Evolutionary conservation across 2,329 filamentous ascomycete genomes (phyloP), one percentile per base, ranked within the genome.

Genomic region (Dactylellina haptotyla): DNA sequence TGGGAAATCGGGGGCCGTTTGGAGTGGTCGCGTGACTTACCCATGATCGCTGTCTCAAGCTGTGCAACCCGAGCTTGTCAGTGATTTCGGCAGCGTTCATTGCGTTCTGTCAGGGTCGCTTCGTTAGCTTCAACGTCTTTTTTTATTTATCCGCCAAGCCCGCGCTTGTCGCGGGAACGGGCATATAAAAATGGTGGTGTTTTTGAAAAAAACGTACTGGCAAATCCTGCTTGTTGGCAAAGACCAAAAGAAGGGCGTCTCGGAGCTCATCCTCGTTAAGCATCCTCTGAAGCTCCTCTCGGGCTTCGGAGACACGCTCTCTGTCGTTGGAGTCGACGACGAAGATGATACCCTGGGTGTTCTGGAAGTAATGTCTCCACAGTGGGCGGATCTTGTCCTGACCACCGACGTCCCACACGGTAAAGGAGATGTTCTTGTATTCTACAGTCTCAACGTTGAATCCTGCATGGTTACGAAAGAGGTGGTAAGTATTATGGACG

Each of bases 381-480:
- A 99, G 87, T 82, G 95, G 95, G 83, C 95, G 89, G 83, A 99
- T 99, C 91, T 98, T 98, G 89, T 99, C 95, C 87, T 99, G 95
- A 83, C 95, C 95, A 87, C 95, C 95, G 81, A 99, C 95, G 86
- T 98, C 95, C 95, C 95, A 99, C 82, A 99, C 95, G 83, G 94
- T 98, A 88, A 99, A 99, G 83, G 97, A 93, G 81, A 97, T 97
- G 89, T 99, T 99, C 89, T 97, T 97, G 88, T 98, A 98, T 83
- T 96, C 93, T 83, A 99, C 95, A 65, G 95, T 98, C 88, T 99
- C 95, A 83, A 99, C 95, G 86, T 99, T 99, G 90, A 99, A 99
- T 80, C 95, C 91, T 93, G 51, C 72, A 41, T 59, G n/a, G 45
- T 25, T 59, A 32, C 37, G 14, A 6, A 10, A 43, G 10, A 32